Base-by-base conservation (phyloP, 352 stramenopile species). In the Globisporangium camurandrum region DNA sequence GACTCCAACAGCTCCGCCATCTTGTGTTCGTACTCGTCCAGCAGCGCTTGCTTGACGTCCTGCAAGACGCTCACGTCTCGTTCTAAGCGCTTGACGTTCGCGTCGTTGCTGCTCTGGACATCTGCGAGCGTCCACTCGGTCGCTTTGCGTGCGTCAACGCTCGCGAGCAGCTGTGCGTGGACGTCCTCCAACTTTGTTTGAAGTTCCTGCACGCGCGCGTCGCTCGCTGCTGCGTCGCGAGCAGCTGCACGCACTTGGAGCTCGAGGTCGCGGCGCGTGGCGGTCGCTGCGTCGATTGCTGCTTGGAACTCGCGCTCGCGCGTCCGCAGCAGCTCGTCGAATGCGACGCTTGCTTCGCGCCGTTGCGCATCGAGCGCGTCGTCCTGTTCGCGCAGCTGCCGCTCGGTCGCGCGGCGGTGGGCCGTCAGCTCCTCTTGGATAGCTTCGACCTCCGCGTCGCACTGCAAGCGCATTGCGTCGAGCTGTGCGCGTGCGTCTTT, bases 11-110 rank as follows among this genome's bases (percentile, higher is more conserved):
- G 46, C 53, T 95, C 84, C 8, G 76, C 78, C 77, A 93, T 92
- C 53, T 93, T 93, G 11, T 51, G 64, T 54, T 95, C 84, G 51
- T 93, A 90, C 59, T 95, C 81, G 51, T 92, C 81, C 42, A 93
- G 49, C 20, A 95, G 54, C 26, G 71, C 62, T 41, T 93, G 81
- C 50, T 93, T 93, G 1, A 86, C 62, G 6, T 88, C 66, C 41
- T 87, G 71, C 4, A 93, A 41, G 36, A 71, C 69, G 0, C 50
- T 41, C 19, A 77, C 64, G 42, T 88, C 74, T 14, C 46, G 45
- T 46, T 93, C 82, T 1, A 95, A 50, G n/a, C 87, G 71, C 0
- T 45, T 38, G 28, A 95, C 77, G 54, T 77, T 75, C 0, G 71
- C 62, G 11, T 88, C 77, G 43, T 86, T 89, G 1, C 55, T 56